phyloP scores from a whole-genome alignment of 176 grass and related monocot genomes.

The Pontederia crassipes region DNA sequence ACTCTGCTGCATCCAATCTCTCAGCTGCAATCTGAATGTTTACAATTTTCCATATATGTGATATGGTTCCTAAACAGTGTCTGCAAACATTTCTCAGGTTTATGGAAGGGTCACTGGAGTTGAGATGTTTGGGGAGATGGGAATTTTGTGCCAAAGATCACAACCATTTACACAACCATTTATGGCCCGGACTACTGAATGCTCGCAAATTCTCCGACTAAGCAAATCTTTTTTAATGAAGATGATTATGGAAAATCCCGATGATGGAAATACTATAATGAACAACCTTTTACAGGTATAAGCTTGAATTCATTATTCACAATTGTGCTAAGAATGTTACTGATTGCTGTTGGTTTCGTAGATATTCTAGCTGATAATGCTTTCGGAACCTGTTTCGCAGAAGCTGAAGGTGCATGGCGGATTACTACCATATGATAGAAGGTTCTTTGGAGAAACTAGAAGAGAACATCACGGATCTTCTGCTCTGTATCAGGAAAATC shows the following conservation, averaged over 20 bases:
- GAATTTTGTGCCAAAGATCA: conserved; percentile 33
- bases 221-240: conserved; percentile 36
- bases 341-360: conserved; percentile 4
- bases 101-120: conserved; percentile 27
- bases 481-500: neutral
- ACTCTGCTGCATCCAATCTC: no score
- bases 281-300: conserved; percentile 56
- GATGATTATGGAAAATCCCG: conserved; percentile 48
- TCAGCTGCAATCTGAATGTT: no score
- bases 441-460: conserved; percentile 1
- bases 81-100: conserved; percentile 27
- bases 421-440: conserved; percentile 1
- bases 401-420: conserved; percentile 25
- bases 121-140: conserved; percentile 77
- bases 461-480: neutral
- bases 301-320: neutral
- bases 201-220: conserved; percentile 69
- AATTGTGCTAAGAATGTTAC: neutral
- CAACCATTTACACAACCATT: conserved; percentile 57
- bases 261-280: conserved; percentile 43
- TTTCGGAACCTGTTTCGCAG: conserved; percentile 30
- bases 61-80: neutral
- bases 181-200: conserved; percentile 39
- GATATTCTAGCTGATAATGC: conserved; percentile 12
- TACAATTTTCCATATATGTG: neutral